These are phyloP conservation scores for Syzygium jambos DNA, from an alignment of 345 rosid species.

Conservation along the genomic window DNA sequence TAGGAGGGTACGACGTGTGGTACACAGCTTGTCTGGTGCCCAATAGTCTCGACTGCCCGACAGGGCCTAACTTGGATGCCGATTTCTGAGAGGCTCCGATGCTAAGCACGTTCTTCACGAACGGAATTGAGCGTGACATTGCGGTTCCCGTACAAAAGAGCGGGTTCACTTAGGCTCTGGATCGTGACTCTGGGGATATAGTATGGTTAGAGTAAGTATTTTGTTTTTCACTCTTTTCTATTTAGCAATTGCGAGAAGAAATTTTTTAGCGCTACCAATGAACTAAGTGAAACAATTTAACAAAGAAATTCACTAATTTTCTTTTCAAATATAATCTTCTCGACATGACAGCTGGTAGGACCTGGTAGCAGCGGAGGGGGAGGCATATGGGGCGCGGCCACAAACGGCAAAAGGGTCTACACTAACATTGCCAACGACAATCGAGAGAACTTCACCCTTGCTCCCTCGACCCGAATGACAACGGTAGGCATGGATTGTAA, in stretches of 20 bases:
- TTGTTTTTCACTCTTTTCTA: not conserved
- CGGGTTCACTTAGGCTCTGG: constrained; percentile 28
- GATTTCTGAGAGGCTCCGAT: constrained; percentile 24
- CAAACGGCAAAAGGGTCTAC: constrained; percentile 23
- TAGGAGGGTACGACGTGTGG: constrained; percentile 33
- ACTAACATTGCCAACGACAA: constrained; percentile 28
- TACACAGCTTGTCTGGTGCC: constrained; percentile 25
- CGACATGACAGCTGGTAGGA: constrained; percentile 13
- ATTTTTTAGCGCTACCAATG: not conserved
- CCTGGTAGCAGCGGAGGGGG: constrained; percentile 28
- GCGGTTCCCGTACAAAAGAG: constrained; percentile 7
- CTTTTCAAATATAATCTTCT: not conserved
- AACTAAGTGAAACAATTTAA: not conserved
- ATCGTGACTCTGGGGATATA: constrained; percentile 21
- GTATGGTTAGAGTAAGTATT: constrained; percentile 24
- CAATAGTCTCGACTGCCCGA: constrained; percentile 32
- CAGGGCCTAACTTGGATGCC: constrained; percentile 41
- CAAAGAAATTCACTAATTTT: not conserved
- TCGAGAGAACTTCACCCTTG: constrained; percentile 20
- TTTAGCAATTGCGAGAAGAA: not conserved
- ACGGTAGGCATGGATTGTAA: constrained; percentile 15
- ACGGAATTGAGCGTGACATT: constrained; percentile 9
- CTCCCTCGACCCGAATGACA: constrained; percentile 21
- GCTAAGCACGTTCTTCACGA: constrained; percentile 10
- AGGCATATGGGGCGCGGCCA: constrained; percentile 28